These are phyloP conservation scores for Mortierella sp. DNA, from an alignment of 371 early-diverging fungal species.

Conservation along the genomic window DNA sequence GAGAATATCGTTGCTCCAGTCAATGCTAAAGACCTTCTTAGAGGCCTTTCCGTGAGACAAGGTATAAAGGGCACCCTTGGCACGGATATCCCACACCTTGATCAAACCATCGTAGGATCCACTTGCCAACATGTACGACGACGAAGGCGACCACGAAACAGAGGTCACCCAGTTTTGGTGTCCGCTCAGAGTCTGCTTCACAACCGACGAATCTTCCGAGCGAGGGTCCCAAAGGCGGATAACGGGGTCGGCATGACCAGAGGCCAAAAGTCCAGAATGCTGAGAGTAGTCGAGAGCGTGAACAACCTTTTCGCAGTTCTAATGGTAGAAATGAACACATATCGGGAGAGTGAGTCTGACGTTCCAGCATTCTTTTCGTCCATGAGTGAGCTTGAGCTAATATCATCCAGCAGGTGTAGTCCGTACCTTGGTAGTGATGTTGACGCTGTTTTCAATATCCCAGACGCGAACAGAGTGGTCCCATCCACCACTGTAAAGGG, in stretches of 20 bases:
- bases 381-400: no score
- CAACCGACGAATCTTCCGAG: conserved; percentile 79
- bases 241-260: conserved; percentile 88
- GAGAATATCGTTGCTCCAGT: conserved; percentile 83
- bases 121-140: conserved; percentile 80
- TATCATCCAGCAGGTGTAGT: neutral
- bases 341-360: neutral
- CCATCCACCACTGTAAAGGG: conserved; percentile 90
- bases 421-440: conserved; percentile 79
- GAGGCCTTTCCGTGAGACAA: conserved; percentile 59
- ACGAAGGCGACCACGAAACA: conserved; percentile 89
- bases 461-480: conserved; percentile 94
- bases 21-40: conserved; percentile 85
- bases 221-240: conserved; percentile 94
- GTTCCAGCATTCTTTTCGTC: neutral
- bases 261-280: conserved; percentile 79
- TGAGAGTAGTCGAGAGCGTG: conserved; percentile 81
- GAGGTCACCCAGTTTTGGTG: conserved; percentile 89
- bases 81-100: conserved; percentile 96
- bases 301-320: conserved; percentile 92
- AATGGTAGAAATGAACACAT: conserved; percentile 11
- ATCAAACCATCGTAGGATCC: conserved; percentile 91
- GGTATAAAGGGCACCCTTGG: conserved; percentile 82
- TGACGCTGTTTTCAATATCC: conserved; percentile 86
- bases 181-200: conserved; percentile 82